Percentiles rank a stretch among this genome's conserved stretches.
Conservation (phyloP, 805 yeast species). For the Myxozyma geophila region DNA sequence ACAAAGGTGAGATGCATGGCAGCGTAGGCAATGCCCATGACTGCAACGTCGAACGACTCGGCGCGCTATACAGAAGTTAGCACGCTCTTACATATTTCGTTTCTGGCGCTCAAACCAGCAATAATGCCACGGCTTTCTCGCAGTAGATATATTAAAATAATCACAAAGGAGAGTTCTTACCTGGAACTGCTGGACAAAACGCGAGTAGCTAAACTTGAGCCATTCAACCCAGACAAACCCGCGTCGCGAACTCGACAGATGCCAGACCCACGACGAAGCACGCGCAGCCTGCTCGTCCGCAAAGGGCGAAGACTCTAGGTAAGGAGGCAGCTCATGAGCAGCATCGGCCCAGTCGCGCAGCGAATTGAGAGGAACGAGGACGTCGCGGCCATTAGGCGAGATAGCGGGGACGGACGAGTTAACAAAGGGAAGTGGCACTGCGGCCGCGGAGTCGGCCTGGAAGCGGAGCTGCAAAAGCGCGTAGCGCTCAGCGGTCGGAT, state of each 20-base stretch:
- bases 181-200: conserved; percentile 41
- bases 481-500: conserved; percentile 53
- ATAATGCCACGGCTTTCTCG: too few species aligned
- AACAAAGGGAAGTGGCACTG: conserved; percentile 34
- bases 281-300: conserved; percentile 37
- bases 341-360: conserved; percentile 42
- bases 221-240: conserved; percentile 47
- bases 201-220: conserved; percentile 44
- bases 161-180: conserved; percentile 9
- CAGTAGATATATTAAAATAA: not conserved
- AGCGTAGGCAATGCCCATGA: conserved; percentile 77
- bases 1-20: conserved; percentile 87
- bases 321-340: conserved; percentile 35
- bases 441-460: conserved; percentile 51
- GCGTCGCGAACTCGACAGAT: conserved; percentile 51
- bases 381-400: conserved; percentile 42
- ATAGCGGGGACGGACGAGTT: conserved; percentile 19
- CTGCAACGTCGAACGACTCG: conserved; percentile 80
- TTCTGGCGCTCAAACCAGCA: not conserved
- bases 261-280: conserved; percentile 47
- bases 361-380: conserved; percentile 47
- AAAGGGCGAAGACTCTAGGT: not conserved
- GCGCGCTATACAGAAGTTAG: conserved; percentile 53
- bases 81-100: conserved; percentile 1
- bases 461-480: conserved; percentile 64